Evolutionary conservation across 2,329 filamentous ascomycete genomes (phyloP).

Genomic region (Tricladium varicosporioides): DNA sequence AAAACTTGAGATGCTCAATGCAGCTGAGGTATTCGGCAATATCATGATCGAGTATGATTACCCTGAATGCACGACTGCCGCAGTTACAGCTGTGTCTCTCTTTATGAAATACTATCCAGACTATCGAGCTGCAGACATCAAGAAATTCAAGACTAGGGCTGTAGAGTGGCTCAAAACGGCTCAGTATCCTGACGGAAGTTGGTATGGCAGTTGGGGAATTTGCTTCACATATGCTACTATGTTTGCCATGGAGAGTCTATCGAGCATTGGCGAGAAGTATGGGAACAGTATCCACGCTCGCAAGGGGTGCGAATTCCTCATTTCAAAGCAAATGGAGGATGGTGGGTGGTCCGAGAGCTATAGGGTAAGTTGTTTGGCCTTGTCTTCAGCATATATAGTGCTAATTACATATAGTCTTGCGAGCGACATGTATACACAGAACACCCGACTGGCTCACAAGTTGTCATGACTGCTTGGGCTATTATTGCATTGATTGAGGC

Average conservation of each 20-base stretch:
- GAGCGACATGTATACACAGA: slow-evolving; percentile 74
- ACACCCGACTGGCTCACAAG: slow-evolving; percentile 73
- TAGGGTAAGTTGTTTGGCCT: slow-evolving; percentile 52
- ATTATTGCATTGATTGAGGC: slow-evolving; percentile 80
- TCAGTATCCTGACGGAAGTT: slow-evolving; percentile 81
- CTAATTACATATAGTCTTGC: slow-evolving; percentile 55
- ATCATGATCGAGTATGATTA: slow-evolving; percentile 99
- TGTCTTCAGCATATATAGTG: slow-evolving; percentile 6
- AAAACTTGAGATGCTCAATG: slow-evolving; percentile 82
- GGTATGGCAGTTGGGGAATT: slow-evolving; percentile 98
- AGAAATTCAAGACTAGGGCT: slow-evolving; percentile 67
- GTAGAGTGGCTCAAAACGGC: slow-evolving; percentile 79
- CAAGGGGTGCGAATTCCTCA: slow-evolving; percentile 79
- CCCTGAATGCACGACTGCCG: slow-evolving; percentile 94
- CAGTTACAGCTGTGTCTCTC: slow-evolving; percentile 80
- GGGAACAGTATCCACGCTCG: slow-evolving; percentile 67
- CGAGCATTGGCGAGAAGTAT: slow-evolving; percentile 79
- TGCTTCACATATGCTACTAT: slow-evolving; percentile 97
- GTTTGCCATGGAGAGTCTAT: slow-evolving; percentile 89
- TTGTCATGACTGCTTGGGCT: slow-evolving; percentile 95
- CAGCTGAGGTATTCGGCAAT: slow-evolving; percentile 90
- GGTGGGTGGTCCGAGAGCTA: slow-evolving; percentile 98
- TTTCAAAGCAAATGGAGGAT: slow-evolving; percentile 80
- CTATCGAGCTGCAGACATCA: slow-evolving; percentile 76
- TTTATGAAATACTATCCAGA: slow-evolving; percentile 80